Percentiles rank a stretch among this genome's conserved stretches.
Evolutionary conservation across 257 asterid genomes (phyloP).

Genomic region (Solanum boliviense): DNA sequence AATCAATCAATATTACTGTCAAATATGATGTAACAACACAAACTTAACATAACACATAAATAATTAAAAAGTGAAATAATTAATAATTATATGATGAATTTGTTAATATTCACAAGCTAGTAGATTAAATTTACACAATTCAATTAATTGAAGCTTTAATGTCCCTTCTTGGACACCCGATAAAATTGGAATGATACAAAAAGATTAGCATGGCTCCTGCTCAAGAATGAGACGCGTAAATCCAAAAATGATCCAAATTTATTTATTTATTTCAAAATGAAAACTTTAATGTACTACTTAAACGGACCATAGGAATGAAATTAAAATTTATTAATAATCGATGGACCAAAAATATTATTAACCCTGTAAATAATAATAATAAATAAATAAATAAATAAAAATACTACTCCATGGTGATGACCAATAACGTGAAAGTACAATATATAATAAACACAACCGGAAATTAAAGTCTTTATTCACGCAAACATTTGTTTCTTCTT

Average conservation of each 20-base stretch:
- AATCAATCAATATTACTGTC: neutral
- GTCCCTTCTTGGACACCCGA: neutral
- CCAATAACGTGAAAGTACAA: neutral
- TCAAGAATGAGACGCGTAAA: too few species aligned
- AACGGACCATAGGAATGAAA: neutral
- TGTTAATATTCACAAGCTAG: neutral
- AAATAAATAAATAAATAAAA: too few species aligned
- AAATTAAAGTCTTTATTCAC: neutral
- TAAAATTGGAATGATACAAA: neutral
- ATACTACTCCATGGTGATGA: neutral
- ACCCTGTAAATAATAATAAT: too few species aligned
- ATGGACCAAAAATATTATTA: neutral
- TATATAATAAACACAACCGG: neutral
- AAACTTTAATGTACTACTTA: too few species aligned
- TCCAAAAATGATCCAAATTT: too few species aligned
- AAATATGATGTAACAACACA: neutral
- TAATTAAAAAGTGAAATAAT: neutral
- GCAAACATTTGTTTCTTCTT: neutral
- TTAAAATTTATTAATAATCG: neutral
- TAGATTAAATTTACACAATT: neutral
- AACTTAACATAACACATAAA: neutral
- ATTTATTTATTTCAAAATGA: too few species aligned
- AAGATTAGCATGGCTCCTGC: too few species aligned
- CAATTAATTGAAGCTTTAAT: neutral
- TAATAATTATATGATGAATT: neutral